These are phyloP conservation scores for Serendipita sp. DNA, from an alignment of 768 basidiomycete genomes.

Conservation along the genomic window DNA sequence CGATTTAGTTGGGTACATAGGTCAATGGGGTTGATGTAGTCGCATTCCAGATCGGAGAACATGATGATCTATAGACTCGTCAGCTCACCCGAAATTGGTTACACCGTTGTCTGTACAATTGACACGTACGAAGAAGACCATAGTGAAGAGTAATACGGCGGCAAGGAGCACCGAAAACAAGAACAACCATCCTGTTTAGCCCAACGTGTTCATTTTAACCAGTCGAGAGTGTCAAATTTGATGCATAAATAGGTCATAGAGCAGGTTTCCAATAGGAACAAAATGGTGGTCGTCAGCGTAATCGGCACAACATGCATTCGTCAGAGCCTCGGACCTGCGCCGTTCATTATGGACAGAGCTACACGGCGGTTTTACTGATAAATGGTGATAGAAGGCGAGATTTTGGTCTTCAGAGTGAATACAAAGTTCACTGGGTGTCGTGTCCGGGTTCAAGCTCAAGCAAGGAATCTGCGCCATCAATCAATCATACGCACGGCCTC, in stretches of 20 bases:
- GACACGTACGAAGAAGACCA: constrained; percentile 83
- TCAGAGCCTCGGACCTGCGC: background rate
- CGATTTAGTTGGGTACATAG: constrained; percentile 98
- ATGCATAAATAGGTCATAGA: too few relatives aligned
- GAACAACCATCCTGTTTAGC: constrained; percentile 78
- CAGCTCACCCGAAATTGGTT: background rate
- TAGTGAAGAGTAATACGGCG: constrained; percentile 89
- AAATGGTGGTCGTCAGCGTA: background rate
- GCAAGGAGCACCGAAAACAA: constrained; percentile 92
- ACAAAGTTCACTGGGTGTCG: background rate
- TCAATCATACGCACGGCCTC: background rate
- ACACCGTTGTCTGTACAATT: background rate
- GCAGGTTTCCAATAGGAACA: too few relatives aligned
- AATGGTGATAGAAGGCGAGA: background rate
- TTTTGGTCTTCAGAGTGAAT: background rate
- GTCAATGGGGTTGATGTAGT: constrained; percentile 99
- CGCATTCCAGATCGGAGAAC: constrained; percentile 99
- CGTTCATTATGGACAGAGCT: background rate
- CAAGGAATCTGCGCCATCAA: background rate
- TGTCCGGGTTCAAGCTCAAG: background rate
- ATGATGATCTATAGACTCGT: constrained; percentile 70
- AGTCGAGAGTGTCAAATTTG: too few relatives aligned
- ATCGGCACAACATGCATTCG: background rate
- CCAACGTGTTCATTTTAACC: background rate
- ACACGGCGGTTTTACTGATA: background rate